phyloP scores from a whole-genome alignment of 2,329 filamentous ascomycete species.

The Cladosporium sp. region DNA sequence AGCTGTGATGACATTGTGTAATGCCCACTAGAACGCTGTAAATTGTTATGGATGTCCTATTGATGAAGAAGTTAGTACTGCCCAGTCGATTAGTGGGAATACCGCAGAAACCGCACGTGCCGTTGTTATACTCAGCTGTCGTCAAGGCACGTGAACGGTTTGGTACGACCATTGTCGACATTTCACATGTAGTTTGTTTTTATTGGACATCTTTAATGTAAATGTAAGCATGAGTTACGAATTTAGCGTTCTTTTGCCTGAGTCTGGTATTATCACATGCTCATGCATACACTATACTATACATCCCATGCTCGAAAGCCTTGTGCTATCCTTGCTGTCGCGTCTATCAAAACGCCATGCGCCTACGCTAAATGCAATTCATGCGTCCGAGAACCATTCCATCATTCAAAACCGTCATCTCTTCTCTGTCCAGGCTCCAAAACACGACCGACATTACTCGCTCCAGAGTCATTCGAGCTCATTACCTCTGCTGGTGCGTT shows the following conservation, averaged over 20 bases:
- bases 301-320: conserved; percentile 2
- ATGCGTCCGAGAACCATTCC: not conserved
- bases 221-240: too few relatives aligned
- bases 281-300: conserved; percentile 6
- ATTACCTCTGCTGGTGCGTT: conserved; percentile 16
- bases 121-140: too few relatives aligned
- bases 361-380: conserved; percentile 11
- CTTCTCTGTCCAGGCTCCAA: conserved; percentile 21
- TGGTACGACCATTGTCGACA: too few relatives aligned
- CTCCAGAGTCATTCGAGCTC: conserved; percentile 19
- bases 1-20: not conserved
- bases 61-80: too few relatives aligned
- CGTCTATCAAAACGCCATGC: conserved; percentile 10
- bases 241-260: not conserved
- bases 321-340: conserved; percentile 6
- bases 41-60: too few relatives aligned
- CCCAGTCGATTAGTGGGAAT: too few relatives aligned
- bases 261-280: not conserved
- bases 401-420: conserved; percentile 31
- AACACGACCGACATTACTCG: conserved; percentile 16
- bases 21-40: not conserved
- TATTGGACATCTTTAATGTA: too few relatives aligned
- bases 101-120: too few relatives aligned
- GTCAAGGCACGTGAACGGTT: too few relatives aligned
- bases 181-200: too few relatives aligned